Evolutionary conservation across 2,329 filamentous ascomycete species (phyloP), one percentile per base, ranked within the genome.

Genomic region (Arthroderma sp.): DNA sequence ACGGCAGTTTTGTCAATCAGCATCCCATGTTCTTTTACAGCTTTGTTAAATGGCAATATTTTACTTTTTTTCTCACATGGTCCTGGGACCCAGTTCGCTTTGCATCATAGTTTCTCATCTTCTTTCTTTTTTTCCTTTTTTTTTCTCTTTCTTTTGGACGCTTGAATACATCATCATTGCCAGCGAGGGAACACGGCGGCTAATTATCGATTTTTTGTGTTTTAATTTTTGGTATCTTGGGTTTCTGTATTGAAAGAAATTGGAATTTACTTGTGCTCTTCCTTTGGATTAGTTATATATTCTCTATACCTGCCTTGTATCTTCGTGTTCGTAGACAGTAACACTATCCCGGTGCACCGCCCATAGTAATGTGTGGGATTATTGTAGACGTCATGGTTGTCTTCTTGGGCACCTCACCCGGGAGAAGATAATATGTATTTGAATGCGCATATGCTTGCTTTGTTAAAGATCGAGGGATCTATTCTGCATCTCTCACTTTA

Each of bases 71-170:
- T 28, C 40, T 22, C 40, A 49, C 40, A 27, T 27, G 38, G 43
- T 36, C 34, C 38, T 29, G n/a, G 36, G 29, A 42, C 11, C 30
- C 39, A 27, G 36, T 27, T 27, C 29, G 40, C n/a, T 36, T 42
- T 45, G 31, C 22, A 34, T 34, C 36, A 40, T 39, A 34, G 33
- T 47, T 48, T 51, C 29, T 51, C 47, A 47, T 40, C 43, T 51
- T 52, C 51, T 43, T 51, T 48, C 50, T 47, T 53, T 55, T 49
- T 54, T 50, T 56, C 55, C 42, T 50, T 50, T 54, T 49, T 52
- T 56, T 49, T 55, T 49, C 52, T 49, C 50, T 55, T 53, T 54
- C 52, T 53, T 54, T 44, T 27, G 27, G 28, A 34, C 15, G 29
- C n/a, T 42, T 22, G 15, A 3, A 22, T 22, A 22, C 15, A 22